phyloP scores from a whole-genome alignment of 1,139 yeast genomes.

The Saccharomyces pastorianus region DNA sequence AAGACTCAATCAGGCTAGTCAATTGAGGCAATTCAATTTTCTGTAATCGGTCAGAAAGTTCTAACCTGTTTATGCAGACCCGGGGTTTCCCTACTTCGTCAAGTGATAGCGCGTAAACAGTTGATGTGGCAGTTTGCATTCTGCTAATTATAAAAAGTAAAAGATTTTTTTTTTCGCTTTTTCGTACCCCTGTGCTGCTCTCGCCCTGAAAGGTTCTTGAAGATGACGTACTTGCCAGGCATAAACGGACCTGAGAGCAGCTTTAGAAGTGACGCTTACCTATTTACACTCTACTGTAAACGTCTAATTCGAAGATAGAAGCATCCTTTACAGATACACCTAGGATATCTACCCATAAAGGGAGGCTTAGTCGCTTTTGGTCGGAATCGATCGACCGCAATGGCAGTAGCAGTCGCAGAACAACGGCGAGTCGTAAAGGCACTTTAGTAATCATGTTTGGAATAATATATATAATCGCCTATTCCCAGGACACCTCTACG shows the following conservation, averaged over 20 bases:
- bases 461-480: background rate
- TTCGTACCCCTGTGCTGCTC: background rate
- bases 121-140: background rate
- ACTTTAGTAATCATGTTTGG: background rate
- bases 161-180: background rate
- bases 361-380: background rate
- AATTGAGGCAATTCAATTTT: background rate
- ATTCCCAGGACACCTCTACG: background rate
- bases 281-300: background rate
- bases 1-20: background rate
- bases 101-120: background rate
- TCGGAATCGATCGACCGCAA: background rate
- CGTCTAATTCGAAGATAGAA: background rate
- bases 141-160: background rate
- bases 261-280: background rate
- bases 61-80: background rate
- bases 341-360: background rate
- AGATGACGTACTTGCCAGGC: background rate
- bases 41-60: background rate
- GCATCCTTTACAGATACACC: background rate
- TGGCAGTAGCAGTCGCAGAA: background rate
- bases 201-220: background rate
- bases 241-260: background rate
- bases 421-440: background rate
- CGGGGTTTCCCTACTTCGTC: background rate